Base-by-base conservation (phyloP, 495 filamentous ascomycete genomes). In the Xylaria scruposa region DNA sequence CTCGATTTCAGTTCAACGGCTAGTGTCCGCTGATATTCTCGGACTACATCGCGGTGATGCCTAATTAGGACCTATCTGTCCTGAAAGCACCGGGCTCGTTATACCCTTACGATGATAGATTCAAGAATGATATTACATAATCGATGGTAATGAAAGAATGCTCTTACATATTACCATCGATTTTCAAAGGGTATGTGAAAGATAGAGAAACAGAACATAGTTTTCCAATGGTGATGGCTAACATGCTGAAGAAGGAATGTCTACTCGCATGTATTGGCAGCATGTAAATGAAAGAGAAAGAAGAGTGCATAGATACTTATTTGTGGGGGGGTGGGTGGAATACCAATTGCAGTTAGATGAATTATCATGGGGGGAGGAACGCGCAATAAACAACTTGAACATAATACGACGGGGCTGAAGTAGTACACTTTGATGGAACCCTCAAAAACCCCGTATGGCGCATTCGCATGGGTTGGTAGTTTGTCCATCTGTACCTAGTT, bases 1-100 rank as follows among this genome's bases (percentile, higher is more conserved):
- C 90, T 64, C 89, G 93, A 51, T 98, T 98, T 84, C 91, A 91
- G 74, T 98, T 97, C 78, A 86, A 83, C 73, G 91, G 91, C 19
- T 88, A 84, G 77, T n/a, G 17, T 12, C 60, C 60, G 49, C 21
- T 49, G 7, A 10, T 26, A 15, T 7, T n/a, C 38, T 42, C 13
- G n/a, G 17, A 38, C 13, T 61, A 13, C n/a, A 6, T 42, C 4
- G 9, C 17, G 19, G 59, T 40, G 36, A 40, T 19, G 10, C 31
- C 12, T 38, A 2, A 10, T 40, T 29, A 36, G 26, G 29, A 15
- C 3, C 4, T 36, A 19, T 26, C 15, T 0, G 5, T 42, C 42
- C 8, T 47, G 21, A 9, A 46, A 67, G 7, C 29, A 3, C 17
- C 5, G 19, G 24, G 29, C 46, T 42, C 13, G 10, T 29, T 63